Evolutionary conservation across 2,329 filamentous ascomycete species (phyloP).

Genomic region (Penicillium sp.): DNA sequence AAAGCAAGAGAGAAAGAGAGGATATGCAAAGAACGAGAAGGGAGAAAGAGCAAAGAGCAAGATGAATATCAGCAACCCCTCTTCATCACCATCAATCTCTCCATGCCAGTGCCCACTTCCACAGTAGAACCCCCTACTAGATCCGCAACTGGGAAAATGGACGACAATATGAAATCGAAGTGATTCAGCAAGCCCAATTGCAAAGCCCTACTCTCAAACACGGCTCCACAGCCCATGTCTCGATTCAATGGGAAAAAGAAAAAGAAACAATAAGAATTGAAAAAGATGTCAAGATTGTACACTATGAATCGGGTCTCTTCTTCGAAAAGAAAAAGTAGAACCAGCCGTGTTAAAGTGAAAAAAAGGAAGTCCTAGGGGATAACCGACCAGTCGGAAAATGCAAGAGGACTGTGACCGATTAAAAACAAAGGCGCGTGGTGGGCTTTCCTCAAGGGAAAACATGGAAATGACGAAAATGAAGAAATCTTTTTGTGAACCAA

Average conservation of each 20-base stretch:
- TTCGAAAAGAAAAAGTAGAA: slow-evolving; percentile 15
- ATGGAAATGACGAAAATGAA: slow-evolving; percentile 13
- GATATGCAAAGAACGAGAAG: slow-evolving; percentile 1
- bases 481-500: slow-evolving; percentile 27
- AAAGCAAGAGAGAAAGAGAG: background rate
- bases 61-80: background rate
- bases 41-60: background rate
- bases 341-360: slow-evolving; percentile 11
- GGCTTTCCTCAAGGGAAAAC: slow-evolving; percentile 1
- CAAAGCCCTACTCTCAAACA: background rate
- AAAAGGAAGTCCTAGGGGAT: slow-evolving; percentile 5
- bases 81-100: background rate
- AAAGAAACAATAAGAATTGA: slow-evolving; percentile 15
- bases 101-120: background rate
- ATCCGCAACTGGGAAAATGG: background rate
- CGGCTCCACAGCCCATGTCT: background rate
- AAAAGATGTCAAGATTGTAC: slow-evolving; percentile 24
- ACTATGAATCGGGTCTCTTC: slow-evolving; percentile 20
- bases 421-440: slow-evolving; percentile 10
- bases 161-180: background rate
- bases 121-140: background rate
- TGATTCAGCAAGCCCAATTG: background rate
- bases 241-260: background rate
- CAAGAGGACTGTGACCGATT: slow-evolving; percentile 12
- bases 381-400: slow-evolving; percentile 25